Percentiles rank a stretch among this genome's conserved stretches.
Evolutionary conservation across 2,329 filamentous ascomycete genomes (phyloP).

Genomic region (Aspergillus terreus): DNA sequence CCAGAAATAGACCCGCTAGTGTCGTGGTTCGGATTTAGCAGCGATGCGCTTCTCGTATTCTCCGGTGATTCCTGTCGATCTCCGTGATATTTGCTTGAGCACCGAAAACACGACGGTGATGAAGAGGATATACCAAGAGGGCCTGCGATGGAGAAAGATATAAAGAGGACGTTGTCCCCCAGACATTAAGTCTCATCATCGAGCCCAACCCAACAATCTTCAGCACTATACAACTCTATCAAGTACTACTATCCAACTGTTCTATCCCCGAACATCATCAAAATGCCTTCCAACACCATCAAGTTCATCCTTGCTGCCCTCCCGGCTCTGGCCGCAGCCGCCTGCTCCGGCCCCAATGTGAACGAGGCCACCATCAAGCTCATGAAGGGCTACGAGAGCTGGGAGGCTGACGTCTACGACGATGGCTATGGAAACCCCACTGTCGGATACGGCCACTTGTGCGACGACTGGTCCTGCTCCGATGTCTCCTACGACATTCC

Average conservation of each 20-base stretch:
- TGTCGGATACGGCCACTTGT: slow-evolving; percentile 52
- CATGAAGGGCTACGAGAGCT: slow-evolving; percentile 38
- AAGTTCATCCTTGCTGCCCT: slow-evolving; percentile 6
- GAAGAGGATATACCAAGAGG: not conserved
- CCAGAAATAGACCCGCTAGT: not conserved
- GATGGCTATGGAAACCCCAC: slow-evolving; percentile 48
- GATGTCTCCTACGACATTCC: slow-evolving; percentile 49
- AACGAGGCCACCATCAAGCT: slow-evolving; percentile 33
- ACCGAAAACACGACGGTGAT: not conserved
- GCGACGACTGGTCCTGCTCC: slow-evolving; percentile 38
- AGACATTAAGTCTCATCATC: no score
- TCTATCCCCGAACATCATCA: not conserved
- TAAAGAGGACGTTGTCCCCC: not conserved
- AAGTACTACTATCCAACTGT: not conserved
- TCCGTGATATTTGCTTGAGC: not conserved
- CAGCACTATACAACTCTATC: not conserved
- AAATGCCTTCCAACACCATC: slow-evolving; percentile 5
- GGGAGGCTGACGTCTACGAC: slow-evolving; percentile 25
- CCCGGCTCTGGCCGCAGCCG: slow-evolving; percentile 3
- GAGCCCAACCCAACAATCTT: not conserved
- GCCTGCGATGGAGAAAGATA: not conserved
- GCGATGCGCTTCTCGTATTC: not conserved
- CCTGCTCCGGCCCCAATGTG: slow-evolving; percentile 21
- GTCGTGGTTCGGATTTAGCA: not conserved
- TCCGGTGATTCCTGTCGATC: not conserved